Evolutionary conservation across 2,329 filamentous ascomycete genomes (phyloP).

Genomic region (Chaetomiaceae sp.): DNA sequence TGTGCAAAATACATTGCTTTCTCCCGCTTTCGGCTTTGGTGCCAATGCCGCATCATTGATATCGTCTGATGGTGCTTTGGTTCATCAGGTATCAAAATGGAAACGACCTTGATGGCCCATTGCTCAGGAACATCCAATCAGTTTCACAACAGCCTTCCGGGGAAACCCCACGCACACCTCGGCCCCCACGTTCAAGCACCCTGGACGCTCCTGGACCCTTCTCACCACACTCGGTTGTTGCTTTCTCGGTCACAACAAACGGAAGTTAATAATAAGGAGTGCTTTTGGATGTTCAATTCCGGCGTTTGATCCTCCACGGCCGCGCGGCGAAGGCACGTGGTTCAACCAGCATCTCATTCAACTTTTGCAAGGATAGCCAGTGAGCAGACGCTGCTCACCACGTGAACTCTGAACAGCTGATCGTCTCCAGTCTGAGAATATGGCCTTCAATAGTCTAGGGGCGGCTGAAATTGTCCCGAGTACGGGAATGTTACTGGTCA

Average conservation of each 20-base stretch:
- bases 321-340: background rate
- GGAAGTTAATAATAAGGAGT: background rate
- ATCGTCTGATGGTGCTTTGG: too few species aligned
- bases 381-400: background rate
- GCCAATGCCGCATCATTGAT: too few species aligned
- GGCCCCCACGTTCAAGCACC: slow-evolving; percentile 11
- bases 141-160: background rate
- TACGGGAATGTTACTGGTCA: background rate
- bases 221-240: slow-evolving; percentile 7
- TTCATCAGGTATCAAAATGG: too few species aligned
- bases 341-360: too few species aligned
- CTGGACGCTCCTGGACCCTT: slow-evolving; percentile 1
- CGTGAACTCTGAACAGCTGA: background rate
- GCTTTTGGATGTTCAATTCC: background rate
- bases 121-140: slow-evolving; percentile 1
- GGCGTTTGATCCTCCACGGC: background rate
- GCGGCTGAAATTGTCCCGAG: background rate
- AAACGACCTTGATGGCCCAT: background rate
- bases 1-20: background rate
- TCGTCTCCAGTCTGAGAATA: background rate
- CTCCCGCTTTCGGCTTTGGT: too few species aligned
- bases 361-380: background rate
- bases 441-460: background rate
- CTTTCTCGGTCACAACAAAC: slow-evolving; percentile 1
- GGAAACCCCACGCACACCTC: slow-evolving; percentile 2